These are phyloP conservation scores for Aschersonia sp. DNA, from an alignment of 2,329 filamentous ascomycete genomes.

Conservation along the genomic window DNA sequence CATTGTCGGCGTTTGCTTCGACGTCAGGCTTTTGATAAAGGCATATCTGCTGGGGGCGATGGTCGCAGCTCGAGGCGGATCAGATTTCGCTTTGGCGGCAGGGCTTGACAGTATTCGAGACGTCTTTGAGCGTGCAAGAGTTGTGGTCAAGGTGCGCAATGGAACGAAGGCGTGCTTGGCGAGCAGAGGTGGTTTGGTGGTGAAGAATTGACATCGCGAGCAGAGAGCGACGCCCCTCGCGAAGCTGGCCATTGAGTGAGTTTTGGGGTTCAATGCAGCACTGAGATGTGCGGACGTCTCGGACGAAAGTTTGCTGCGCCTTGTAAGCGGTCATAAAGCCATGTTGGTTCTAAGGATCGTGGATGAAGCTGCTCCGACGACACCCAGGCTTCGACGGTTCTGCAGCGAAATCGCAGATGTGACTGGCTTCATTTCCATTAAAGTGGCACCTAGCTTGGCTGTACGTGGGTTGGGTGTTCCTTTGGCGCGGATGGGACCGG, in stretches of 20 bases:
- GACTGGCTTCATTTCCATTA: neutral
- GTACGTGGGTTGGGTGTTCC: neutral
- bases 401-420: too few relatives aligned
- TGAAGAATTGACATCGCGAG: conserved; percentile 10
- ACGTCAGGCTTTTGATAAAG: conserved; percentile 41
- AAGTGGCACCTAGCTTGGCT: neutral
- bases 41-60: conserved; percentile 19
- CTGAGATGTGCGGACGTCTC: too few relatives aligned
- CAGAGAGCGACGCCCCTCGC: conserved; percentile 14
- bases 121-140: conserved; percentile 6
- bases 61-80: neutral
- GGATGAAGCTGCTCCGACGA: too few relatives aligned
- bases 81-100: too few relatives aligned
- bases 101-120: too few relatives aligned
- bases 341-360: too few relatives aligned
- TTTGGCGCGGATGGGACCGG: neutral
- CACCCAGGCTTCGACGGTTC: too few relatives aligned
- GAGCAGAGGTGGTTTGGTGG: conserved; percentile 8
- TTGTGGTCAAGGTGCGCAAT: conserved; percentile 16
- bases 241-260: conserved; percentile 15
- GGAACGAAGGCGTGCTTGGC: conserved; percentile 7
- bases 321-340: too few relatives aligned
- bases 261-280: neutral
- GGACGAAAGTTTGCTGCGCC: too few relatives aligned
- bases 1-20: conserved; percentile 37